These are phyloP conservation scores for Globisporangium uncinulatum DNA, from an alignment of 352 stramenopile species.

Conservation along the genomic window DNA sequence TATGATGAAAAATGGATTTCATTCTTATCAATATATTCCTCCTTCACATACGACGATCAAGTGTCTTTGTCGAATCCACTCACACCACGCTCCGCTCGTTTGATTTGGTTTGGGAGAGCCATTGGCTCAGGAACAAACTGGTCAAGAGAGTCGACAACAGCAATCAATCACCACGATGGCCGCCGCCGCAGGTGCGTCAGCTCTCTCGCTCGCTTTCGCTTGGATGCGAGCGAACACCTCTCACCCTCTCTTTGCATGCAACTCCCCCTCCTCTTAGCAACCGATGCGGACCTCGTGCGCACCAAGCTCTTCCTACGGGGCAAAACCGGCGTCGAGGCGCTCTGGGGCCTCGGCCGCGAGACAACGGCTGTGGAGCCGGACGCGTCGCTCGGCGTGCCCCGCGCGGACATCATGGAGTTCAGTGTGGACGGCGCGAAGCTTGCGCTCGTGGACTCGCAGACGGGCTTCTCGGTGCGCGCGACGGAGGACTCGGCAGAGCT, in stretches of 20 bases:
- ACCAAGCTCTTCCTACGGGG: slow-evolving; percentile 86
- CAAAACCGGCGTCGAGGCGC: slow-evolving; percentile 64
- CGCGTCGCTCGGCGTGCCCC: slow-evolving; percentile 35
- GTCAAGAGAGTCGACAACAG: too few species aligned
- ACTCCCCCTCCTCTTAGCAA: not conserved
- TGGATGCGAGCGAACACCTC: too few species aligned
- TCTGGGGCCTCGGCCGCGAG: slow-evolving; percentile 63
- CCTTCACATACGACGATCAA: too few species aligned
- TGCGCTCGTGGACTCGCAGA: slow-evolving; percentile 52
- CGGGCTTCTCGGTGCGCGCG: slow-evolving; percentile 62
- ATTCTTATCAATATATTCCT: too few species aligned
- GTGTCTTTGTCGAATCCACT: too few species aligned
- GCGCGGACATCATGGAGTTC: slow-evolving; percentile 72
- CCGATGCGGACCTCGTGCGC: slow-evolving; percentile 24
- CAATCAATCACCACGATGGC: not conserved
- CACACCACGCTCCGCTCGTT: too few species aligned
- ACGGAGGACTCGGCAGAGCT: slow-evolving; percentile 57
- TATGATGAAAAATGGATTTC: too few species aligned
- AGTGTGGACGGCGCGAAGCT: slow-evolving; percentile 58
- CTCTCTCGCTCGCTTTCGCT: not conserved
- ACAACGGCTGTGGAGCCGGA: slow-evolving; percentile 45
- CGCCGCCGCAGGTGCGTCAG: not conserved
- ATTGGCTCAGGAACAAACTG: too few species aligned
- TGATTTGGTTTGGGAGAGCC: too few species aligned
- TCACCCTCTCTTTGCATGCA: not conserved